Evolutionary conservation across 1,284 basidiomycete species (phyloP).

Genomic region (Flammula alnicola): DNA sequence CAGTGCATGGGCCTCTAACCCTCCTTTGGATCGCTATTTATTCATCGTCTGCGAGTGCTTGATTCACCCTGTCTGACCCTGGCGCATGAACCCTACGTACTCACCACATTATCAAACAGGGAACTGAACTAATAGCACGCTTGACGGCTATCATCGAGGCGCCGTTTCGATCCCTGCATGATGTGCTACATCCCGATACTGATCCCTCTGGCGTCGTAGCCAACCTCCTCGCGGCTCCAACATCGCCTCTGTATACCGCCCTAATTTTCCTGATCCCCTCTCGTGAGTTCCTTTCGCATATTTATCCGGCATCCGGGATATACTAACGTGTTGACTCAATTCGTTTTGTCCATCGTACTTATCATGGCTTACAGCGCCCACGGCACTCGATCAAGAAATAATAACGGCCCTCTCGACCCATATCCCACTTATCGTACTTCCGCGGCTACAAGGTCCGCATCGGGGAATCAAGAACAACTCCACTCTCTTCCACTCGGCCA

Average conservation of each 20-base stretch:
- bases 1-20: too few species aligned
- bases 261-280: slow-evolving; percentile 57
- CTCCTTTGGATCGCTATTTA: too few species aligned
- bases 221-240: slow-evolving; percentile 56
- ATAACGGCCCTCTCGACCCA: slow-evolving; percentile 55
- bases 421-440: slow-evolving; percentile 61
- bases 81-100: too few species aligned
- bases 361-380: slow-evolving; percentile 30
- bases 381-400: slow-evolving; percentile 46
- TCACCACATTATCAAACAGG: slow-evolving; percentile 27
- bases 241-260: slow-evolving; percentile 59
- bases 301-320: too few species aligned
- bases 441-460: slow-evolving; percentile 42
- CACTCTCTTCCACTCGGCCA: slow-evolving; percentile 26
- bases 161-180: slow-evolving; percentile 57
- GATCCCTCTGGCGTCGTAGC: slow-evolving; percentile 55
- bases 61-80: too few species aligned
- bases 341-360: too few species aligned
- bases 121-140: slow-evolving; percentile 32
- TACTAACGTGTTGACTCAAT: too few species aligned
- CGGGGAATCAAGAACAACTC: too few species aligned
- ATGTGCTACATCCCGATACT: slow-evolving; percentile 52
- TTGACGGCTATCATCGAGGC: slow-evolving; percentile 54
- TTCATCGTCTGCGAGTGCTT: too few species aligned
- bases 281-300: too few species aligned